Base-by-base conservation (phyloP, 257 asterid genomes). In the Rhazya stricta region DNA sequence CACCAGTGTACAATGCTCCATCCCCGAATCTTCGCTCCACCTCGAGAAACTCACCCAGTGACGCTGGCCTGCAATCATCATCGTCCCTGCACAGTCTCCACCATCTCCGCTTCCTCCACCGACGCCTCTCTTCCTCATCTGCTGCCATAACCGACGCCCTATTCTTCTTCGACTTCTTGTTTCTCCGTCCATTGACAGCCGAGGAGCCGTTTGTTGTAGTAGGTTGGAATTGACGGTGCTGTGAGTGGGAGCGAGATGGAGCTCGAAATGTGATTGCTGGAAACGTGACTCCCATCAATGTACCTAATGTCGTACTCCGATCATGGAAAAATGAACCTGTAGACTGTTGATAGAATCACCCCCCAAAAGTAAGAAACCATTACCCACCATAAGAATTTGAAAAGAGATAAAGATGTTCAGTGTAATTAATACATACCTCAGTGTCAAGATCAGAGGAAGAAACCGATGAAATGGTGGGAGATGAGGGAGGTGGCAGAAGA, bases 391-490 rank as follows among this genome's bases (percentile, higher is more conserved):
- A 39, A 60, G 42, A 68, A 57, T 39, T 39, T 37, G 30, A 30
- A 36, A 50, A 66, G 0, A 61, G 10, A 43, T 42, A 36, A n/a
- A n/a, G n/a, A n/a, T n/a, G n/a, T n/a, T n/a, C n/a, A n/a, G n/a
- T n/a, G n/a, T n/a, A n/a, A 21, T 10, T 27, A 29, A 11, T 3
- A 60, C 39, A 32, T 83, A 94, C 97, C 99, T 94, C 96, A 29
- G 99, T 90, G 84, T 94, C 97, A 50, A 94, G 96, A 92, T 92
- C 97, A 58, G 99, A 94, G 32, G 99, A 94, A 54, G 97, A 94
- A 76, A 87, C 53, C 25, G 99, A 92, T 19, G 96, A 94, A 74
- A 58, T 83, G 5, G 98, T 91, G 68, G 97, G 97, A 72, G 97
- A 91, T 62, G 94, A 85, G 10, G 90, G 85, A 39, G 83, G 81